Conservation (phyloP, 352 stramenopile genomes). For the Globisporangium cystogenes region DNA sequence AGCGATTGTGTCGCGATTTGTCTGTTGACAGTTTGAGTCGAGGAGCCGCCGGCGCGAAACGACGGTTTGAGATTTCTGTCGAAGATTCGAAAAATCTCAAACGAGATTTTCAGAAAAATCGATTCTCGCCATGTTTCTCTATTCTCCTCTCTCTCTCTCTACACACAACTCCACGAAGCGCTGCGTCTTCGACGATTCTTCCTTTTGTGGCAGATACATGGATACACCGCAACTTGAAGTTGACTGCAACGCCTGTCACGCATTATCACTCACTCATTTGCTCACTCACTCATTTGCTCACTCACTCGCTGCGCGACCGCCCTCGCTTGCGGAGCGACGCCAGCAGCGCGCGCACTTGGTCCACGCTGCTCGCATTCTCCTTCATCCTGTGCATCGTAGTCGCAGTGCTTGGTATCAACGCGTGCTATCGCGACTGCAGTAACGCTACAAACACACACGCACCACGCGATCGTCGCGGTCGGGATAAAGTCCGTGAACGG, state of each 20-base stretch:
- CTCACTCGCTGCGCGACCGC: too few species aligned
- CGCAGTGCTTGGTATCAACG: too few species aligned
- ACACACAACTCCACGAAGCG: too few species aligned
- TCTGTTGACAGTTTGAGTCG: neutral
- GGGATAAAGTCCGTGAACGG: conserved; percentile 96
- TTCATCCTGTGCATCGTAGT: conserved; percentile 3
- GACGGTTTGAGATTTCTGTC: neutral
- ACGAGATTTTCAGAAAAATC: too few species aligned
- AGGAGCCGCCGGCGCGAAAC: neutral
- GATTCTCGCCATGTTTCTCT: neutral
- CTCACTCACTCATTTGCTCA: neutral
- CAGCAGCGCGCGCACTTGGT: neutral
- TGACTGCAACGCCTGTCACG: neutral
- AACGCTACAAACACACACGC: too few species aligned
- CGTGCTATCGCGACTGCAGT: too few species aligned
- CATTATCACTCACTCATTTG: too few species aligned
- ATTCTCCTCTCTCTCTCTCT: neutral
- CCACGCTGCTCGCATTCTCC: neutral
- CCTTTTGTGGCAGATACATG: too few species aligned
- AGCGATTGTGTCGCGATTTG: neutral
- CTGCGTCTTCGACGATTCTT: too few species aligned
- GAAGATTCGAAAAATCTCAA: neutral
- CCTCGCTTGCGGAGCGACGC: conserved; percentile 3
- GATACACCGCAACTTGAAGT: too few species aligned
- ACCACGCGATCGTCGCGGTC: conserved; percentile 92